Conservation (phyloP, 208 protist genomes). For the Naegleria fowleri region DNA sequence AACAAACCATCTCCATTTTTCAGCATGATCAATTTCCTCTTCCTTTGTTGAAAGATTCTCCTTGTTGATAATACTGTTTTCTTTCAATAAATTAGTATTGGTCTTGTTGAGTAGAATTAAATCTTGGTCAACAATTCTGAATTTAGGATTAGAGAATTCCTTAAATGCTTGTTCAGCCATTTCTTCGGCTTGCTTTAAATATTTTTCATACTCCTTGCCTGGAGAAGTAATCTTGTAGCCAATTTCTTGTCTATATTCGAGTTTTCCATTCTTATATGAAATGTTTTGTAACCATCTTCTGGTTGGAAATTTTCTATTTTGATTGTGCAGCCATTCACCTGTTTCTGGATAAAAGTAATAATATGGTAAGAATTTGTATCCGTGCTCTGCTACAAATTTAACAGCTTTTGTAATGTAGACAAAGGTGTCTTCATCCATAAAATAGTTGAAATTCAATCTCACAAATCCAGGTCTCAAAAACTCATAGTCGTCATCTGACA, state of each 20-base stretch:
- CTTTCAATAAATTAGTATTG: not conserved
- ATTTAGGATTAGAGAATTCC: not conserved
- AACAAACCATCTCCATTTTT: constrained; percentile 15
- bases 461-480: constrained; percentile 52
- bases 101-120: not conserved
- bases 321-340: constrained; percentile 19
- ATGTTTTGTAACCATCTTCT: constrained; percentile 47
- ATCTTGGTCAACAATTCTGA: not conserved
- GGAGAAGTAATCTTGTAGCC: not conserved
- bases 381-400: constrained; percentile 55
- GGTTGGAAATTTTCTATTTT: constrained; percentile 33
- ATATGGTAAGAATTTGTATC: constrained; percentile 54
- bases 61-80: not conserved
- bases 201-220: not conserved
- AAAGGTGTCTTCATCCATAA: constrained; percentile 43
- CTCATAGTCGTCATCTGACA: constrained; percentile 38
- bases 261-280: constrained; percentile 39
- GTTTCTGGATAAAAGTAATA: constrained; percentile 52
- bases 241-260: constrained; percentile 27
- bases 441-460: constrained; percentile 52
- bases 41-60: not conserved
- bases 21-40: not conserved
- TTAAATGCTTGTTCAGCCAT: not conserved
- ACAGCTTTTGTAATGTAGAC: constrained; percentile 54
- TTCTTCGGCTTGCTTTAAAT: not conserved